A percentile compares a stretch with the other conserved stretches of the same genome.
These are phyloP conservation scores for Claviceps sp. DNA, from an alignment of 2,329 filamentous ascomycete genomes.

Conservation along the genomic window DNA sequence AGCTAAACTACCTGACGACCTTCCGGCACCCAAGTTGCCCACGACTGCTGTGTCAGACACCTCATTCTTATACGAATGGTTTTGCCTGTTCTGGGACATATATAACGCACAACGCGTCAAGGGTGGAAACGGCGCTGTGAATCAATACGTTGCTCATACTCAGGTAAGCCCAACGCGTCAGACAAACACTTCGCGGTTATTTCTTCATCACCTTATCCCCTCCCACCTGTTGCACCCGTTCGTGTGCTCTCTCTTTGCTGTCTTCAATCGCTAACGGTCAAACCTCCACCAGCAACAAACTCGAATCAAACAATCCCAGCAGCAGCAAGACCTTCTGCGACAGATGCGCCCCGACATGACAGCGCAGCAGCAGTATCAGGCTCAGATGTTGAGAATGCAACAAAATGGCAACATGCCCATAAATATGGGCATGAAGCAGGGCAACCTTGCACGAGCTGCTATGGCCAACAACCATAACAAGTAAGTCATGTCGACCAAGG, in stretches of 20 bases:
- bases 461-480: conserved; percentile 67
- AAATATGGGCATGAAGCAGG: conserved; percentile 44
- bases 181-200: neutral
- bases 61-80: conserved; percentile 95
- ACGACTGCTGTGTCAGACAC: conserved; percentile 50
- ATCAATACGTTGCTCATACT: conserved; percentile 68
- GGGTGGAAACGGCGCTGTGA: conserved; percentile 48
- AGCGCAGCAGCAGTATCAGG: conserved; percentile 41
- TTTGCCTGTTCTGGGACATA: conserved; percentile 94
- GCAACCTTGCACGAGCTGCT: conserved; percentile 56
- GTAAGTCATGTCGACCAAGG: conserved; percentile 31
- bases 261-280: conserved; percentile 1
- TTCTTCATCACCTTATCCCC: neutral
- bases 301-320: conserved; percentile 54
- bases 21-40: conserved; percentile 61
- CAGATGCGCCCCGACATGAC: conserved; percentile 51
- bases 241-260: neutral
- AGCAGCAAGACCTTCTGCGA: conserved; percentile 65
- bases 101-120: conserved; percentile 69
- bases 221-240: too few relatives aligned
- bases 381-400: conserved; percentile 54
- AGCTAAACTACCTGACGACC: conserved; percentile 61
- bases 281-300: conserved; percentile 41
- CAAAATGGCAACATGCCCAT: conserved; percentile 45
- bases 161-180: conserved; percentile 59